A percentile compares a stretch with the other conserved stretches of the same genome.
These are phyloP conservation scores for Corynascus novoguineensis DNA, from an alignment of 495 filamentous ascomycete genomes.

Conservation along the genomic window DNA sequence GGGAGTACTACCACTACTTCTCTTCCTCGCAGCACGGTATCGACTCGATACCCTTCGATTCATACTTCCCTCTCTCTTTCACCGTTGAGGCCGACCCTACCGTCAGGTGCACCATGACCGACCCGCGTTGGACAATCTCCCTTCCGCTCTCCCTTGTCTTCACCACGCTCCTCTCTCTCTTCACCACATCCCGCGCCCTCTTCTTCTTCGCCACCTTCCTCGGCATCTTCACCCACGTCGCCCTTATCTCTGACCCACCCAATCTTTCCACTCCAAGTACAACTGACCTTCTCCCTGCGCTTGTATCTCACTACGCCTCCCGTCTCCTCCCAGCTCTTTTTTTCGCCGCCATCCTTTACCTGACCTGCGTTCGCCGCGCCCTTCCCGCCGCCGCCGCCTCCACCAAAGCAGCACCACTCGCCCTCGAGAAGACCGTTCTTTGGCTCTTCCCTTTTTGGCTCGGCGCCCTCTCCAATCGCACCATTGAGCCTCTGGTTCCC, in stretches of 20 bases:
- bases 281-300: constrained; percentile 72
- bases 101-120: constrained; percentile 30
- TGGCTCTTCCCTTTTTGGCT: constrained; percentile 74
- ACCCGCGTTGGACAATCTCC: constrained; percentile 64
- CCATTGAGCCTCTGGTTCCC: constrained; percentile 70
- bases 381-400: constrained; percentile 53
- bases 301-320: constrained; percentile 67
- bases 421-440: constrained; percentile 40
- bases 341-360: constrained; percentile 66
- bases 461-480: constrained; percentile 76
- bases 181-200: constrained; percentile 59
- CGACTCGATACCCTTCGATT: constrained; percentile 61
- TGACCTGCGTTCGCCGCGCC: constrained; percentile 47
- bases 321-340: constrained; percentile 75
- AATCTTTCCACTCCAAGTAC: constrained; percentile 42
- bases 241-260: constrained; percentile 72
- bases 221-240: constrained; percentile 72
- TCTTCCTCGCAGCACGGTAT: constrained; percentile 59
- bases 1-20: constrained; percentile 58
- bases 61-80: constrained; percentile 72
- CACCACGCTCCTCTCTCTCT: constrained; percentile 59
- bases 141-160: constrained; percentile 65
- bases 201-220: constrained; percentile 69
- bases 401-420: background rate
- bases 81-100: constrained; percentile 42